These are phyloP conservation scores for Pelagophyceae sp. DNA, from an alignment of 352 stramenopile genomes.

Conservation along the genomic window DNA sequence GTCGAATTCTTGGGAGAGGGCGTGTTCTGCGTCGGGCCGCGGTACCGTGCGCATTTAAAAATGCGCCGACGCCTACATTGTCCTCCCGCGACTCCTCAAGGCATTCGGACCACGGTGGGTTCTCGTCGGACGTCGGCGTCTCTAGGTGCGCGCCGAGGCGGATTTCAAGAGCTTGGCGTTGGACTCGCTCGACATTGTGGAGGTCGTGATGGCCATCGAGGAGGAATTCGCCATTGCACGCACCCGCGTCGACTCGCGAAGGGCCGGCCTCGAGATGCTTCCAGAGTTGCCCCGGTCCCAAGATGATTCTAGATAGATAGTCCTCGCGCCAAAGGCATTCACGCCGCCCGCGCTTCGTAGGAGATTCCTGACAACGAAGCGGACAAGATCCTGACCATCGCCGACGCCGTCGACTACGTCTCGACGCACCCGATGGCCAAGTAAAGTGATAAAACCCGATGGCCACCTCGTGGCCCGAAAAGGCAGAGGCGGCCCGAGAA, in stretches of 20 bases:
- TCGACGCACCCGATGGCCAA: slow-evolving; percentile 96
- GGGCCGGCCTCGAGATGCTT: neutral
- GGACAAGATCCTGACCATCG: slow-evolving; percentile 93
- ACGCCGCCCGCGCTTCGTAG: neutral
- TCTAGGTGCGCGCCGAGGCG: slow-evolving; percentile 61
- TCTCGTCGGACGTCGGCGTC: no score
- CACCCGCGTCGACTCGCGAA: no score
- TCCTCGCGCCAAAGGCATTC: neutral
- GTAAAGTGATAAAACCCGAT: slow-evolving; percentile 53
- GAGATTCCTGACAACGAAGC: slow-evolving; percentile 99
- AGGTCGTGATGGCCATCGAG: slow-evolving; percentile 98
- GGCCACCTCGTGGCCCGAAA: neutral
- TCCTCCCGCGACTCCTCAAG: no score
- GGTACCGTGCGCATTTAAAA: no score
- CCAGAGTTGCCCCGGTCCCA: no score
- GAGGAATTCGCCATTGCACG: slow-evolving; percentile 94
- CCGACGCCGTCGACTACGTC: slow-evolving; percentile 97
- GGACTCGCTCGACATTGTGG: slow-evolving; percentile 93
- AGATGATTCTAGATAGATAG: no score
- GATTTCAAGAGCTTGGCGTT: slow-evolving; percentile 96
- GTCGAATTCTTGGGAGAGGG: neutral
- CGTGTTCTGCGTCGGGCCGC: neutral
- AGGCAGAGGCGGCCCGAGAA: no score
- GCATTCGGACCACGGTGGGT: no score
- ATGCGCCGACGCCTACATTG: slow-evolving; percentile 43